Base-by-base conservation (phyloP, 2,329 filamentous ascomycete genomes). In the Penicillium nordicum region DNA sequence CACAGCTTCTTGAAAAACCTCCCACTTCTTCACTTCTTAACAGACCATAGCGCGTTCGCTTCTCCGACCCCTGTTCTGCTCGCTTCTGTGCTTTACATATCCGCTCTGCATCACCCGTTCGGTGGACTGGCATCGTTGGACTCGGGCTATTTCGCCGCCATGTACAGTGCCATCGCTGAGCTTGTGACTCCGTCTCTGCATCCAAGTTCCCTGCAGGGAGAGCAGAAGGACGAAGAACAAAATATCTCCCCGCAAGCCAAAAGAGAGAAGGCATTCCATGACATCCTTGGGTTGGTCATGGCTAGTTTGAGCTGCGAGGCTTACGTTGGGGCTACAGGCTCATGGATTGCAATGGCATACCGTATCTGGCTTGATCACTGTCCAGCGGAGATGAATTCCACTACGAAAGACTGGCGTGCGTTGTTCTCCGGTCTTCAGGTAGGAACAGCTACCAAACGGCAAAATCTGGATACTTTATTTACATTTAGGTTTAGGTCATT, bases 331-430 rank as follows among this genome's bases (percentile, higher is more conserved):
- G 57, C 65, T 0, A 69, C 67, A 9, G 67, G 64, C 4, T 62
- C 60, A n/a, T 70, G 67, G 67, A 70, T 70, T 43, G 66, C 67
- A 29, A 62, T 68, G 43, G 67, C 63, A 1, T 70, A 70, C 41
- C 65, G 67, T 23, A 60, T 70, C 10, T 62, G 67, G 59, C 59
- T 70, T 3, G 66, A 70, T 36, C 55, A 66, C 53, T 68, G 63
- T n/a, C 63, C 63, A 1, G 25, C 52, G 18, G 53, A 61, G 11
- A 29, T 59, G 21, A 50, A 58, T 32, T n/a, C 45, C 12, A 53
- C 61, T 0, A 51, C 46, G 1, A 44, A 51, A 11, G 67, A 69
- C 29, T 69, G 67, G 67, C 59, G 57, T 23, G 62, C 64, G 0
- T 45, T 69, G 10, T 67, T 69, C 23, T 68, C 64, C 8, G 67